phyloP scores from a whole-genome alignment of 1,284 basidiomycete species.

The Polyporus tsugae region DNA sequence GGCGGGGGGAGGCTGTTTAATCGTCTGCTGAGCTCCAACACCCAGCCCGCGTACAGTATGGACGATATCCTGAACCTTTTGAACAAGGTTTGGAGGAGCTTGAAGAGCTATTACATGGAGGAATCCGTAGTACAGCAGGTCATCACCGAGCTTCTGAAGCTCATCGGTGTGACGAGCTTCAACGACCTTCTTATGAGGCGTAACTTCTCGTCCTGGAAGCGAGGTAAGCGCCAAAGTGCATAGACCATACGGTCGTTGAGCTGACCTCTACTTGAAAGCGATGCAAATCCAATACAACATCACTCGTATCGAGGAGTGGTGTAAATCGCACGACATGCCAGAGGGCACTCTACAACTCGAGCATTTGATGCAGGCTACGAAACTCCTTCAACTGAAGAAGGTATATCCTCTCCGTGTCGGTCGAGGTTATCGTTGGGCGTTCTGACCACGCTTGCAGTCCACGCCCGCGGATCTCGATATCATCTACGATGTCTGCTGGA shows the following conservation, averaged over 20 bases:
- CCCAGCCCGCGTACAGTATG: constrained; percentile 94
- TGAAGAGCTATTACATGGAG: constrained; percentile 99
- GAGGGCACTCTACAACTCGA: constrained; percentile 98
- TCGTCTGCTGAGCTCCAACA: constrained; percentile 87
- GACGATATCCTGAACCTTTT: constrained; percentile 97
- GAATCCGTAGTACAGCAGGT: constrained; percentile 98
- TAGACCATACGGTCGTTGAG: neutral
- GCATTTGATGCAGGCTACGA: constrained; percentile 99
- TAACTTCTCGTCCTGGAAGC: constrained; percentile 99
- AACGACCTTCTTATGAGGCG: constrained; percentile 98
- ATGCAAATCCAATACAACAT: constrained; percentile 99
- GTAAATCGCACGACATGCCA: constrained; percentile 98
- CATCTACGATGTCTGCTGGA: constrained; percentile 99
- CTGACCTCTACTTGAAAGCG: constrained; percentile 55
- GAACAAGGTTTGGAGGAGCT: constrained; percentile 98
- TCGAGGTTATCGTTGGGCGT: constrained; percentile 23
- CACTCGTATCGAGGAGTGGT: constrained; percentile 98
- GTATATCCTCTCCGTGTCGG: constrained; percentile 50
- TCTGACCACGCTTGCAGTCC: constrained; percentile 61
- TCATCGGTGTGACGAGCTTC: constrained; percentile 98
- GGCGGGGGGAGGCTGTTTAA: constrained; percentile 94
- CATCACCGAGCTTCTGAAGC: constrained; percentile 93
- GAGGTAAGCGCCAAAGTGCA: constrained; percentile 65
- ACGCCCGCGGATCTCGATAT: constrained; percentile 96
- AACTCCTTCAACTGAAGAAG: constrained; percentile 98